Percentiles rank a stretch among this genome's conserved stretches.
These are phyloP conservation scores for Trichophyton mentagrophytes DNA, from an alignment of 2,329 filamentous ascomycete genomes.

Conservation along the genomic window DNA sequence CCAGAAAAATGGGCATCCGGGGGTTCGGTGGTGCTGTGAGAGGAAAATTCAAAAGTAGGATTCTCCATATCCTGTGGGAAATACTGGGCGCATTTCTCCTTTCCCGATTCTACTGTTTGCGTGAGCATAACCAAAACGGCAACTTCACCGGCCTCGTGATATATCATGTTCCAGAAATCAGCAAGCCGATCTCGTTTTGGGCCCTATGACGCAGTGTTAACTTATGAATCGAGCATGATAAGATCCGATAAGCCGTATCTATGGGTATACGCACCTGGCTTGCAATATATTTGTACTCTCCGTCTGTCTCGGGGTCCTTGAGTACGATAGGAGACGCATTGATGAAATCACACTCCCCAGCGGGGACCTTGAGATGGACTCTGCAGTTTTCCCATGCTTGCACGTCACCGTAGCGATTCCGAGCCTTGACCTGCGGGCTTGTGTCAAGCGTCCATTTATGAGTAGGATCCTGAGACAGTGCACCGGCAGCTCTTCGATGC, in stretches of 20 bases:
- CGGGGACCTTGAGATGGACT: conserved; percentile 64
- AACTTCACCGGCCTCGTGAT: conserved; percentile 60
- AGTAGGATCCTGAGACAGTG: conserved; percentile 32
- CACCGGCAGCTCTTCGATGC: conserved; percentile 39
- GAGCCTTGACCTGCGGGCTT: conserved; percentile 42
- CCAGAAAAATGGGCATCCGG: conserved; percentile 36
- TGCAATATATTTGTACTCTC: conserved; percentile 60
- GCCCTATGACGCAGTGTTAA: conserved; percentile 40
- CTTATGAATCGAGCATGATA: neutral
- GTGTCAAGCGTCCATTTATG: conserved; percentile 48
- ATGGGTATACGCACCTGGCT: conserved; percentile 49
- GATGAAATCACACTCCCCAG: conserved; percentile 63
- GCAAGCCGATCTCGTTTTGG: conserved; percentile 63
- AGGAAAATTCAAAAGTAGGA: conserved; percentile 33
- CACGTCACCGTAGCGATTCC: conserved; percentile 84
- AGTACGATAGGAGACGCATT: conserved; percentile 64
- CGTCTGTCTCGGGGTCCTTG: conserved; percentile 36
- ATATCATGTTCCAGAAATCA: conserved; percentile 93
- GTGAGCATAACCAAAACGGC: conserved; percentile 92
- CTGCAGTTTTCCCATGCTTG: conserved; percentile 81
- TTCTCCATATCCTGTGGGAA: conserved; percentile 53
- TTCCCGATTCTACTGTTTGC: conserved; percentile 63
- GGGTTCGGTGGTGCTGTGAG: conserved; percentile 29
- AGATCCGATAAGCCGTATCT: neutral
- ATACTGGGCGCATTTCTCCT: conserved; percentile 81